These are phyloP conservation scores for Helotiales sp. DNA, from an alignment of 2,329 filamentous ascomycete genomes.

Conservation along the genomic window DNA sequence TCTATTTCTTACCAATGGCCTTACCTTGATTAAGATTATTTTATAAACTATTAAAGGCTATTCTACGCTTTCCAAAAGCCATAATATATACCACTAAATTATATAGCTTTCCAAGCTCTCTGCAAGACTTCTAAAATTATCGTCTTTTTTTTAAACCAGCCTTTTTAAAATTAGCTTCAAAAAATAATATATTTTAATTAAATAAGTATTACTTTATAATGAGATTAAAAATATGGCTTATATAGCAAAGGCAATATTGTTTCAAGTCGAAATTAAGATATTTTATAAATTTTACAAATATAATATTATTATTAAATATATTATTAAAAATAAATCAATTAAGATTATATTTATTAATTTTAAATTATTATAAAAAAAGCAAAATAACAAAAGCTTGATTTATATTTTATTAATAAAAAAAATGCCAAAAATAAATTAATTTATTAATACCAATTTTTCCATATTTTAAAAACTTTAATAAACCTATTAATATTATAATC, in stretches of 20 bases:
- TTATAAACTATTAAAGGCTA: not conserved
- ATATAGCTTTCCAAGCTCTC: too few species aligned
- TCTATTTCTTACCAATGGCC: not conserved
- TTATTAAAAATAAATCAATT: too few species aligned
- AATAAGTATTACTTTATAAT: too few species aligned
- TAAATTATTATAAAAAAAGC: too few species aligned
- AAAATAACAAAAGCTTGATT: too few species aligned
- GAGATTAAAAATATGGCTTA: not conserved
- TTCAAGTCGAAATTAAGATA: not conserved
- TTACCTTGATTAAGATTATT: not conserved
- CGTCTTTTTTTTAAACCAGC: not conserved
- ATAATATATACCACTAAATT: slow-evolving; percentile 8
- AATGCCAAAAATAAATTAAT: too few species aligned
- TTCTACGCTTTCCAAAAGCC: not conserved
- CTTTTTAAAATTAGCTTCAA: not conserved
- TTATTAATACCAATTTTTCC: too few species aligned
- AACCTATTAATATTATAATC: too few species aligned
- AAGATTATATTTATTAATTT: too few species aligned
- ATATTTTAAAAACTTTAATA: too few species aligned
- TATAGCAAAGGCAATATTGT: slow-evolving; percentile 3
- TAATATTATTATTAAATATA: slow-evolving; percentile 8
- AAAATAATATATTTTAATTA: too few species aligned
- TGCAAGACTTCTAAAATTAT: not conserved
- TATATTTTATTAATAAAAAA: too few species aligned
- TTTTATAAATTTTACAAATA: not conserved